phyloP scores from a whole-genome alignment of 2,329 filamentous ascomycete genomes.

The Aspergillus caelatus region DNA sequence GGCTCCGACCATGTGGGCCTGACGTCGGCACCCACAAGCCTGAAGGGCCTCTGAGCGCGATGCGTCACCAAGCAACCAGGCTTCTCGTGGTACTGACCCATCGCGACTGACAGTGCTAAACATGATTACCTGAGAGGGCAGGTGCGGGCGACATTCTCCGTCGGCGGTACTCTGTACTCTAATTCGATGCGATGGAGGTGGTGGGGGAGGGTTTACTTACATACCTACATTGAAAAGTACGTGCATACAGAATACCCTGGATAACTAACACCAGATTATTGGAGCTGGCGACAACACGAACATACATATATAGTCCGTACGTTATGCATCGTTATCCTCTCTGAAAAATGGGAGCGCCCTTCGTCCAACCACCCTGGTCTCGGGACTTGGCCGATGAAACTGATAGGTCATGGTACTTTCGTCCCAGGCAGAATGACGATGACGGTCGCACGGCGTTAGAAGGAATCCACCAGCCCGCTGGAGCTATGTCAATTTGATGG shows the following conservation, averaged over 20 bases:
- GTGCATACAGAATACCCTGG: background rate
- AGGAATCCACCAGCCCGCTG: conserved; percentile 17
- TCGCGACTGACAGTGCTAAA: background rate
- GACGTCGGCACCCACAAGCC: conserved; percentile 21
- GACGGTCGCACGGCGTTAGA: conserved; percentile 10
- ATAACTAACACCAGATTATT: conserved; percentile 5
- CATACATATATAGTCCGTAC: background rate
- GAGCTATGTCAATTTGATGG: conserved; percentile 15
- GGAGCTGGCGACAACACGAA: background rate
- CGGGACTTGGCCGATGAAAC: conserved; percentile 12
- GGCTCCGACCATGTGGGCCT: conserved; percentile 30
- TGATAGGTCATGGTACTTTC: conserved; percentile 25
- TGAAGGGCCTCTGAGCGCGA: background rate
- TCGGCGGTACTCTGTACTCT: background rate
- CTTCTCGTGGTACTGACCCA: background rate
- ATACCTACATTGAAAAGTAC: background rate
- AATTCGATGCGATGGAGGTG: background rate
- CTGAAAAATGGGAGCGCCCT: background rate
- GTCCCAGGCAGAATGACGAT: conserved; percentile 10
- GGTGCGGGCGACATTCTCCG: background rate
- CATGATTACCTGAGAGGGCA: background rate
- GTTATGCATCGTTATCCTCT: conserved; percentile 2
- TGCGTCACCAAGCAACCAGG: background rate
- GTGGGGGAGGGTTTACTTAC: background rate
- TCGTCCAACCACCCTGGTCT: conserved; percentile 1